These are phyloP conservation scores for Rhizomucor miehei DNA, from an alignment of 371 early-diverging fungal species.

Conservation along the genomic window DNA sequence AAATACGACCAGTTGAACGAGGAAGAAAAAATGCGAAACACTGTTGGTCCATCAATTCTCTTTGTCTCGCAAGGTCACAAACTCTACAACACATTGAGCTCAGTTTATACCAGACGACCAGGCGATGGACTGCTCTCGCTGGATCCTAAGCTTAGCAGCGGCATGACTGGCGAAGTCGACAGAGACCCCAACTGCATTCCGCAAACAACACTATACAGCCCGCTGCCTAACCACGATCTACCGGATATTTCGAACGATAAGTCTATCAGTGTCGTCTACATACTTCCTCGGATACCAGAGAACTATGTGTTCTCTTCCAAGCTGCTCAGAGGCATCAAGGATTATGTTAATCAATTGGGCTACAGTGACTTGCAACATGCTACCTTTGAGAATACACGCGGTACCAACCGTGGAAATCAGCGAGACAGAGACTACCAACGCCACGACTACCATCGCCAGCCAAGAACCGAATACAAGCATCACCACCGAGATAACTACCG, in stretches of 20 bases:
- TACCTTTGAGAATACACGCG: constrained; percentile 45
- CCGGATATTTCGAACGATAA: constrained; percentile 60
- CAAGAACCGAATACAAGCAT: too few species aligned
- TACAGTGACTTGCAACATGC: constrained; percentile 57
- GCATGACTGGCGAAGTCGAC: constrained; percentile 62
- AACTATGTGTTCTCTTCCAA: constrained; percentile 41
- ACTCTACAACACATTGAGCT: constrained; percentile 66
- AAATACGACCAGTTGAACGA: constrained; percentile 66
- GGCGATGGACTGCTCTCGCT: constrained; percentile 44
- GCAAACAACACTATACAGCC: constrained; percentile 67
- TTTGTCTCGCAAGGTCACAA: constrained; percentile 68
- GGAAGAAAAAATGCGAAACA: constrained; percentile 77
- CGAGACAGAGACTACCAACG: not conserved
- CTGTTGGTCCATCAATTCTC: constrained; percentile 68
- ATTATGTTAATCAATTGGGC: constrained; percentile 34
- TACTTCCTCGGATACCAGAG: constrained; percentile 40
- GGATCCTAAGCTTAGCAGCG: constrained; percentile 55
- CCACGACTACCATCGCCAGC: not conserved
- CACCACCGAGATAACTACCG: not conserved
- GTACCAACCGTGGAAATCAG: constrained; percentile 14
- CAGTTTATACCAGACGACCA: constrained; percentile 60
- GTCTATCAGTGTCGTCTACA: constrained; percentile 58
- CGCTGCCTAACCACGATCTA: constrained; percentile 55
- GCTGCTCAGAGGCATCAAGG: constrained; percentile 54
- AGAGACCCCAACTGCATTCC: constrained; percentile 73